These are phyloP conservation scores for Limonium bicolor DNA, from an alignment of 148 eudicot genomes.

Conservation along the genomic window DNA sequence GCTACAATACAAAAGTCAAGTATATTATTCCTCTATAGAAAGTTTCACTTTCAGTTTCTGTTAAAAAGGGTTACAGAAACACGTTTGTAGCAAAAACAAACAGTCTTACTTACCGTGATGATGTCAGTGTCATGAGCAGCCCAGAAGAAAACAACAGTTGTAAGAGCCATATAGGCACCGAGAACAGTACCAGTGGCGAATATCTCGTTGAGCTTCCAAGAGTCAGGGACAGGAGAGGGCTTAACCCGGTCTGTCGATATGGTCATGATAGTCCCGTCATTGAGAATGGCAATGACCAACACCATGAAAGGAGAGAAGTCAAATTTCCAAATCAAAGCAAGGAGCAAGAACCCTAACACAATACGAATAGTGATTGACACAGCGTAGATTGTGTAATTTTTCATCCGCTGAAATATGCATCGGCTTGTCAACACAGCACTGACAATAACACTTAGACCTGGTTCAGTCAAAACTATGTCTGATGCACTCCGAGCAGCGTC, in stretches of 20 bases:
- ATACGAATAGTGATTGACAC: slow-evolving; percentile 92
- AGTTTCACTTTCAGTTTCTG: neutral
- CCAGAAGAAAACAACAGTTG: slow-evolving; percentile 63
- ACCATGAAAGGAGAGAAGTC: slow-evolving; percentile 94
- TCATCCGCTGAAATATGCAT: slow-evolving; percentile 96
- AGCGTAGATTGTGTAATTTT: slow-evolving; percentile 91
- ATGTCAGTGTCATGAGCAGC: slow-evolving; percentile 52
- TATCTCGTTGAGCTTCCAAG: slow-evolving; percentile 92
- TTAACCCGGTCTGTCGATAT: slow-evolving; percentile 89
- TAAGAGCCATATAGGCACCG: slow-evolving; percentile 67
- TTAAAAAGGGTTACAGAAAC: neutral
- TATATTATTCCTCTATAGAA: neutral
- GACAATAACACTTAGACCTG: slow-evolving; percentile 79
- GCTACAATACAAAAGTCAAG: slow-evolving; percentile 15
- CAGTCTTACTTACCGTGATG: slow-evolving; percentile 32
- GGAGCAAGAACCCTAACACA: slow-evolving; percentile 69
- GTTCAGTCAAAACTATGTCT: slow-evolving; percentile 85
- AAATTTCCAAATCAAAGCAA: slow-evolving; percentile 73
- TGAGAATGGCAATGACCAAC: slow-evolving; percentile 69
- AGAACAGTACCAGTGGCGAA: slow-evolving; percentile 73
- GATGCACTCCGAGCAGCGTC: slow-evolving; percentile 94
- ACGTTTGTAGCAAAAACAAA: neutral
- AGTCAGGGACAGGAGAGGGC: slow-evolving; percentile 85
- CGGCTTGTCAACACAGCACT: slow-evolving; percentile 84
- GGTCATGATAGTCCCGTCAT: slow-evolving; percentile 96